Percentiles rank a stretch among this genome's conserved stretches.
phyloP scores from a whole-genome alignment of 495 filamentous ascomycete species.

The Pyronema omphalodes region DNA sequence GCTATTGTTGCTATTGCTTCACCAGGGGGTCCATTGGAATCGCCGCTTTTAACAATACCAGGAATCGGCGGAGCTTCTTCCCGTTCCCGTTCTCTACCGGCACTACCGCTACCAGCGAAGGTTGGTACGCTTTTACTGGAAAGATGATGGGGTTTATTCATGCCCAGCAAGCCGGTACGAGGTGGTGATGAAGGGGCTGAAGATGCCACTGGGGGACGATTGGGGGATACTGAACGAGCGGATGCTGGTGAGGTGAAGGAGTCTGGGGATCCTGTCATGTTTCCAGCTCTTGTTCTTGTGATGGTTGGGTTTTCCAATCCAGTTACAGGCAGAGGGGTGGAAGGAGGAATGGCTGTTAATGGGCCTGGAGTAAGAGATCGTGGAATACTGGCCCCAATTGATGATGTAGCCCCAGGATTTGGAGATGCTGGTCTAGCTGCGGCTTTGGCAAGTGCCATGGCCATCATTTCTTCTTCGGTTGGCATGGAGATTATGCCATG shows the following conservation, averaged over 20 bases:
- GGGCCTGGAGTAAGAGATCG: no score
- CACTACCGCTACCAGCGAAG: conserved; percentile 10
- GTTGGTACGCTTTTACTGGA: conserved; percentile 22
- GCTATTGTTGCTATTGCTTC: no score
- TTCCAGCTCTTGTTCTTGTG: conserved; percentile 7
- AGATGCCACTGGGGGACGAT: conserved; percentile 10
- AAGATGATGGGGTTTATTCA: conserved; percentile 20
- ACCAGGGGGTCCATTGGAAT: no score
- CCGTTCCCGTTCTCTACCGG: no score
- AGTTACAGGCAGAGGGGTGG: neutral
- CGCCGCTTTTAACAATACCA: no score
- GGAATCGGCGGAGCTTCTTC: no score
- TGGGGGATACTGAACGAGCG: conserved; percentile 8
- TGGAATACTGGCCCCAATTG: no score
- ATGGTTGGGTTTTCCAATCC: neutral
- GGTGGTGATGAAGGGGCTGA: conserved; percentile 22
- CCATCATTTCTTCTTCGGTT: conserved; percentile 18
- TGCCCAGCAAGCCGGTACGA: conserved; percentile 4
- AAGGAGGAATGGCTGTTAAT: conserved; percentile 10
- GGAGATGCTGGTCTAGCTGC: neutral
- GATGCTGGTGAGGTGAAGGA: conserved; percentile 1
- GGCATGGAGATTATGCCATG: conserved; percentile 16
- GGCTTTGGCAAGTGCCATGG: conserved; percentile 9
- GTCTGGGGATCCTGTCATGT: conserved; percentile 16
- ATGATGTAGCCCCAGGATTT: no score